Evolutionary conservation across 805 yeast species (phyloP).

Genomic region (Hanseniaspora hatyaiensis): DNA sequence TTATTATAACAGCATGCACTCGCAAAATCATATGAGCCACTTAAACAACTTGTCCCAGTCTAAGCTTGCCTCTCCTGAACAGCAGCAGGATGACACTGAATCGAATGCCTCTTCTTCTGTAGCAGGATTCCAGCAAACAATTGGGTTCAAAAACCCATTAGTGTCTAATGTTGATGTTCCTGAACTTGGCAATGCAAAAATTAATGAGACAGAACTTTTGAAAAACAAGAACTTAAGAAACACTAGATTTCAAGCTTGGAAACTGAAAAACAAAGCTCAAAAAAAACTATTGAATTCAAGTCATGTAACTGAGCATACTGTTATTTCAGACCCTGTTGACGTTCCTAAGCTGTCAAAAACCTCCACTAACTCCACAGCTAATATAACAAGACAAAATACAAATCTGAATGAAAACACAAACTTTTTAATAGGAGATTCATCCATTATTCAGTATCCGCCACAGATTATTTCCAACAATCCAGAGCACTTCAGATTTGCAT

Average conservation of each 20-base stretch:
- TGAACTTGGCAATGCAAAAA: slow-evolving; percentile 33
- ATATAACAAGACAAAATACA: slow-evolving; percentile 7
- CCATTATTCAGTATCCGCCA: slow-evolving; percentile 34
- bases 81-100: slow-evolving; percentile 17
- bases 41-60: background rate
- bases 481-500: slow-evolving; percentile 68
- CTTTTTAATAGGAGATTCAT: slow-evolving; percentile 21
- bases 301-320: slow-evolving; percentile 15
- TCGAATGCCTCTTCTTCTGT: slow-evolving; percentile 25
- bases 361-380: background rate
- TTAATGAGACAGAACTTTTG: slow-evolving; percentile 46
- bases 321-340: slow-evolving; percentile 16
- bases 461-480: slow-evolving; percentile 37
- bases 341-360: slow-evolving; percentile 18
- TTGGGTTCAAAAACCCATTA: slow-evolving; percentile 32
- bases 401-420: slow-evolving; percentile 11
- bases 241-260: slow-evolving; percentile 66
- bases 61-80: slow-evolving; percentile 20
- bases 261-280: slow-evolving; percentile 26
- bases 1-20: slow-evolving; percentile 12
- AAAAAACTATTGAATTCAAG: slow-evolving; percentile 11
- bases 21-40: slow-evolving; percentile 6
- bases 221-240: slow-evolving; percentile 60
- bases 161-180: slow-evolving; percentile 37
- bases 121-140: slow-evolving; percentile 18